Conservation (phyloP, 176 grass and related monocot genomes). For the Poa annua region DNA sequence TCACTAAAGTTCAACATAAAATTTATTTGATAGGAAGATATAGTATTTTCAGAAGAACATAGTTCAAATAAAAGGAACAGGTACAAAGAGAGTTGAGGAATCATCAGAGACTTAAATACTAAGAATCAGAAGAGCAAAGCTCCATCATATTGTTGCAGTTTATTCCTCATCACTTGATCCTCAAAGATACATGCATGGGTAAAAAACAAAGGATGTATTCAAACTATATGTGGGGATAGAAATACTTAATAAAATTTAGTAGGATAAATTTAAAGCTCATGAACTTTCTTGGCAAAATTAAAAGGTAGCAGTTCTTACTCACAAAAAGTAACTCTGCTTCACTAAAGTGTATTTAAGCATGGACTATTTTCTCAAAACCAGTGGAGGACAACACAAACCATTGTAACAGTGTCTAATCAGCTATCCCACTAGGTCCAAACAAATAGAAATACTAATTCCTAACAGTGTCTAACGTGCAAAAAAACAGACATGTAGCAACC, state of each 20-base stretch:
- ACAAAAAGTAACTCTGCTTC: too few species aligned
- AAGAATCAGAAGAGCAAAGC: constrained; percentile 34
- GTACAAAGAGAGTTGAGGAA: neutral
- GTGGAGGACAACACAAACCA: too few species aligned
- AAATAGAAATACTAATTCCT: neutral
- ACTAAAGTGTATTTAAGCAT: too few species aligned
- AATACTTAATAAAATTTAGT: neutral
- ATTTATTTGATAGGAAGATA: neutral
- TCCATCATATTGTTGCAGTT: constrained; percentile 62
- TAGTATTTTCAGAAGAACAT: neutral
- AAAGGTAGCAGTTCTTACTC: neutral
- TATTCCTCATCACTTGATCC: constrained; percentile 40
- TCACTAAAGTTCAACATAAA: neutral
- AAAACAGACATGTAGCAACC: neutral
- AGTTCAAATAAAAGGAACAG: neutral
- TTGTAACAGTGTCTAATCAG: too few species aligned
- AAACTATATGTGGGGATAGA: neutral
- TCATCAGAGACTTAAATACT: constrained; percentile 60
- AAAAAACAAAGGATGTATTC: neutral
- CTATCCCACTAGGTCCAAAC: neutral
- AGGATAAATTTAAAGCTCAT: neutral
- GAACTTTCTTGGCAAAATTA: neutral
- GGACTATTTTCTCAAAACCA: too few species aligned
- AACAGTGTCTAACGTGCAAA: too few species aligned
- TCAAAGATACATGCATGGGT: neutral